Evolutionary conservation across 352 stramenopile species (phyloP), one percentile per base, ranked within the genome.

Genomic region (Phytophthora hibernalis): DNA sequence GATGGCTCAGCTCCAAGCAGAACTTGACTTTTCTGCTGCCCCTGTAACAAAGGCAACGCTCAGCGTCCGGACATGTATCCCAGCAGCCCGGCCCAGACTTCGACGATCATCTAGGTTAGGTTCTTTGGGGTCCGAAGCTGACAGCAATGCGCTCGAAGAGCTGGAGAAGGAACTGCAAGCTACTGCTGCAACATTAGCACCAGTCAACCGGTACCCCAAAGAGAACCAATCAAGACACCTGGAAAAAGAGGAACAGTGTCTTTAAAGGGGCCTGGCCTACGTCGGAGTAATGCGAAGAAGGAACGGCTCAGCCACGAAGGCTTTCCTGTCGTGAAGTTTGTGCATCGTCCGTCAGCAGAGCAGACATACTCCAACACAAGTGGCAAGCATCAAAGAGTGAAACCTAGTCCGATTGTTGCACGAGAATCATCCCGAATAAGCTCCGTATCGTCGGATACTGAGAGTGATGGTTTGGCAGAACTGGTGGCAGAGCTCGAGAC

Each of bases 401-500:
- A 49, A 53, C 35, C 26, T 28, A 30, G 2, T 21, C 49, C 40
- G 11, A 52, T 54, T 33, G 26, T 12, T 40, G 20, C 20, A 7
- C 65, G 10, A 61, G 48, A 45, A 70, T 54, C 49, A 16, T 35
- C 62, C 57, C 54, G 30, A 47, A 40, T 60, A 54, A 65, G 55
- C 8, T 72, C 54, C 1, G 37, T 70, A 12, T 67, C 57, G 9
- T 85, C 76, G 0, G 70, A 72, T 38, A 74, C 68, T 20, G 80
- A 87, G 44, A 89, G 81, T 51, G 80, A 89, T 53, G 72, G 74
- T 9, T 44, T 88, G 16, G 68, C 65, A 35, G 74, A 89, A 21
- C 50, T 91, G 2, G 66, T 84, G 16, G 61, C 61, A 10, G 82
- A 90, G 26, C 63, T 90, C 1, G 54, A 71, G 9, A 66, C 68